Evolutionary conservation across 2,329 filamentous ascomycete species (phyloP).

Genomic region (Neodidymelliopsis sp.): DNA sequence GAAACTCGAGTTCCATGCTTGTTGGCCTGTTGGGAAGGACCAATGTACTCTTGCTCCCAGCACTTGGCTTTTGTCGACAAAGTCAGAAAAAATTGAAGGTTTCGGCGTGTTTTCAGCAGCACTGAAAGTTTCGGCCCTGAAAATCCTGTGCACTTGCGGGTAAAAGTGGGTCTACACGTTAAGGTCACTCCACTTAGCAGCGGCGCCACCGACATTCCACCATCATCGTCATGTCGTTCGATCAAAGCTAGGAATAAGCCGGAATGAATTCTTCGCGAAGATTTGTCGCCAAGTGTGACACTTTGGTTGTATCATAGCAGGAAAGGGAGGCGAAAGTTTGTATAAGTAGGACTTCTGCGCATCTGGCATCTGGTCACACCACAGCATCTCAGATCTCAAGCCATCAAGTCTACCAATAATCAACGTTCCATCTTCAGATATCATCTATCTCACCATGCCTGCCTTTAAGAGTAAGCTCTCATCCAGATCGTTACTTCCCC

Average conservation of each 20-base stretch:
- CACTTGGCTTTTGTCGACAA: conserved; percentile 11
- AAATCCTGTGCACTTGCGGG: conserved; percentile 34
- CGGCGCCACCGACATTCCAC: conserved; percentile 30
- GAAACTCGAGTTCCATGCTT: no score
- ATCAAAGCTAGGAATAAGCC: conserved; percentile 31
- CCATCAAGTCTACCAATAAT: neutral
- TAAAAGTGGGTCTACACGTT: conserved; percentile 37
- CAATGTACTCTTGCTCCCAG: neutral
- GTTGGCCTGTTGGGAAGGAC: conserved; percentile 9
- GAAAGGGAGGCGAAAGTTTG: conserved; percentile 17
- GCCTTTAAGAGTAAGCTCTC: conserved; percentile 27
- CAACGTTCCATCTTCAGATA: neutral
- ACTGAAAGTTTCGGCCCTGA: conserved; percentile 25
- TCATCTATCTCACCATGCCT: conserved; percentile 24
- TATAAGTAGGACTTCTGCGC: conserved; percentile 23
- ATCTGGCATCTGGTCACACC: conserved; percentile 1
- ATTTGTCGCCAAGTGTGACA: conserved; percentile 28
- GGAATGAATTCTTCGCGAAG: conserved; percentile 21
- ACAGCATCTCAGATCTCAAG: conserved; percentile 1
- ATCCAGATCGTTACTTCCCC: neutral
- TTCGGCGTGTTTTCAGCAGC: conserved; percentile 3
- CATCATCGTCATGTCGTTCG: conserved; percentile 34
- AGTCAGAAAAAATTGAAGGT: conserved; percentile 5
- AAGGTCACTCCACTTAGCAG: conserved; percentile 33
- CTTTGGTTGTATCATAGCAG: conserved; percentile 17